Evolutionary conservation across 768 basidiomycete species (phyloP).

Genomic region (Mycena polygramma): DNA sequence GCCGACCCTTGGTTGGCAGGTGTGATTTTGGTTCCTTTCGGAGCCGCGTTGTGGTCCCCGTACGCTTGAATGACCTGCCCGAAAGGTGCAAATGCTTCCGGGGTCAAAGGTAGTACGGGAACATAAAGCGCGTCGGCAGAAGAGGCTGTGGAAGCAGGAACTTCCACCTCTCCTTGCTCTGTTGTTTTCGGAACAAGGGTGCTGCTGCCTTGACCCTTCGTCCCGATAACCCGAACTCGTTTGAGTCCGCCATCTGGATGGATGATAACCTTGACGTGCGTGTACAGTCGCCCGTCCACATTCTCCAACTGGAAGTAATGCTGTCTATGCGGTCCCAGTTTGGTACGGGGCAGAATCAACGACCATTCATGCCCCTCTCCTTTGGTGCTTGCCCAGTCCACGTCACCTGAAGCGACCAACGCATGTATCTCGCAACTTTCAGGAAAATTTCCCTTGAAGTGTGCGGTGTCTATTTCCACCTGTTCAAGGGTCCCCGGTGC

Average conservation of each 20-base stretch:
- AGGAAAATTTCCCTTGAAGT: conserved; percentile 93
- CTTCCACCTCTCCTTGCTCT: conserved; percentile 11
- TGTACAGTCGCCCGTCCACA: conserved; percentile 69
- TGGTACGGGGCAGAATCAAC: conserved; percentile 78
- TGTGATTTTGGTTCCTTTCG: conserved; percentile 79
- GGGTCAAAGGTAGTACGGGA: conserved; percentile 79
- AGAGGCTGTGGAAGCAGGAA: background rate
- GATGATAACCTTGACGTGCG: conserved; percentile 90
- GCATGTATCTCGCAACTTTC: conserved; percentile 75
- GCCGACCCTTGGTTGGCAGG: conserved; percentile 93
- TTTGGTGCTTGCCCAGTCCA: conserved; percentile 53
- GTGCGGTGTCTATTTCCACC: conserved; percentile 92
- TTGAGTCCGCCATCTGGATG: conserved; percentile 97
- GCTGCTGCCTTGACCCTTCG: conserved; percentile 42
- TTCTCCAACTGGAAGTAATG: conserved; percentile 90
- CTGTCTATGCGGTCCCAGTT: conserved; percentile 89
- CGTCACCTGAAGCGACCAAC: conserved; percentile 36
- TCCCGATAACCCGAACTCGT: conserved; percentile 87
- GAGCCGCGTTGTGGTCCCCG: conserved; percentile 72
- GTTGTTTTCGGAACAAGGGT: conserved; percentile 8
- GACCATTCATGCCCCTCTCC: conserved; percentile 73
- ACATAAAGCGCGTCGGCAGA: conserved; percentile 41
- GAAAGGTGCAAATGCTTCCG: conserved; percentile 89
- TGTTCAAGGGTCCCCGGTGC: conserved; percentile 78
- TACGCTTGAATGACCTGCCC: conserved; percentile 95